Evolutionary conservation across 2,329 filamentous ascomycete species (phyloP).

Genomic region (Xylaria sp.): DNA sequence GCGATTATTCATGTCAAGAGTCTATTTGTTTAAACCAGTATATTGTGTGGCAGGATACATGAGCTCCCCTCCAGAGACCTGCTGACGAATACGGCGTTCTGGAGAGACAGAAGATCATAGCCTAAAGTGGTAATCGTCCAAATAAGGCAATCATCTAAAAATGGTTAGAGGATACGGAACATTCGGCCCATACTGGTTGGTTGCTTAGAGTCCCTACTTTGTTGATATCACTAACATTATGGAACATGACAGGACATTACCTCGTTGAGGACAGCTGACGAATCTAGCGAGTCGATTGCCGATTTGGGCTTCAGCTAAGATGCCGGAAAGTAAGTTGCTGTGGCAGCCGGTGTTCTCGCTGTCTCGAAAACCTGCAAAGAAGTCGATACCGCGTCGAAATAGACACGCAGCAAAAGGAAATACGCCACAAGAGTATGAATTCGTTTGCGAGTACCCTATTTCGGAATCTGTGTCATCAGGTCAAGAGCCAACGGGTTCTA

Average conservation of each 20-base stretch:
- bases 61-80: neutral
- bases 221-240: neutral
- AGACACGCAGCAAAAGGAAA: neutral
- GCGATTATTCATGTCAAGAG: too few relatives aligned
- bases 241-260: neutral
- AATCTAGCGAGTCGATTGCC: neutral
- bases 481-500: neutral
- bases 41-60: too few relatives aligned
- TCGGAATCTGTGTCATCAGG: neutral
- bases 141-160: neutral
- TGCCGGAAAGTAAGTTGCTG: neutral
- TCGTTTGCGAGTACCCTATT: neutral
- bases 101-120: neutral
- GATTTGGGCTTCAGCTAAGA: neutral
- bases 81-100: neutral
- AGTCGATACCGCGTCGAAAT: neutral
- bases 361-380: conserved; percentile 1
- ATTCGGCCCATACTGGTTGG: neutral
- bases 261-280: neutral
- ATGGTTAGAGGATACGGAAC: neutral
- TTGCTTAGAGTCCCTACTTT: neutral
- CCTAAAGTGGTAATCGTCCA: neutral
- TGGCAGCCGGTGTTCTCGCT: conserved; percentile 1
- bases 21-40: too few relatives aligned
- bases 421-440: neutral